A percentile compares a stretch with the other conserved stretches of the same genome.
These are phyloP conservation scores for Schizochytrium sp. DNA, from an alignment of 108 stramenopile species.

Conservation along the genomic window DNA sequence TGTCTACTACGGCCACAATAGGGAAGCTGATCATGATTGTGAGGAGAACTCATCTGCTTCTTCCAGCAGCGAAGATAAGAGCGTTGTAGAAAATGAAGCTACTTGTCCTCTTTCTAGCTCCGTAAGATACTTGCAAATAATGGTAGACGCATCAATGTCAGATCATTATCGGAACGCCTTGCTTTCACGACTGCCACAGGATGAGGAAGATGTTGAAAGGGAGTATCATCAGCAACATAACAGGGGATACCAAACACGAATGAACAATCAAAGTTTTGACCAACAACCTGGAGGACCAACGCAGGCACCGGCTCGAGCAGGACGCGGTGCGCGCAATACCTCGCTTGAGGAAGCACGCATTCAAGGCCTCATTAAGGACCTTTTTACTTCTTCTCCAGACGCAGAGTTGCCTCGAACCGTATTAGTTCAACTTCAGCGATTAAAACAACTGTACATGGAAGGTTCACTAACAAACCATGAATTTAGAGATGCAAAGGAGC, in stretches of 20 bases:
- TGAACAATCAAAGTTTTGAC: not conserved
- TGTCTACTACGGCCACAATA: not conserved
- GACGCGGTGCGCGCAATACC: not conserved
- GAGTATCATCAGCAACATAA: not conserved
- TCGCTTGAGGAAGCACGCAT: constrained; percentile 5
- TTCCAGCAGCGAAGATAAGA: too few relatives aligned
- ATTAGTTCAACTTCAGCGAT: constrained; percentile 10
- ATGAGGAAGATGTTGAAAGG: not conserved
- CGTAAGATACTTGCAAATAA: not conserved
- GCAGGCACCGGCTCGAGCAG: not conserved
- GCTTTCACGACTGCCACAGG: constrained; percentile 6
- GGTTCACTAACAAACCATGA: constrained; percentile 3
- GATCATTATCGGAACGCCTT: not conserved
- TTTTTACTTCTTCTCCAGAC: not conserved
- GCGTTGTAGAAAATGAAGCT: not conserved
- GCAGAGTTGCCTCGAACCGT: constrained; percentile 40
- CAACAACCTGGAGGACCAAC: not conserved
- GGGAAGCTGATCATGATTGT: not conserved
- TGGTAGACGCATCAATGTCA: not conserved
- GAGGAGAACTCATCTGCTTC: not conserved
- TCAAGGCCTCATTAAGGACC: constrained; percentile 8
- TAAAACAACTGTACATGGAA: constrained; percentile 5
- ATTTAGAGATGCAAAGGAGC: constrained; percentile 12
- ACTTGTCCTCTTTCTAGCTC: not conserved
- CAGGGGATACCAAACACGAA: too few relatives aligned